Evolutionary conservation across 371 early-diverging fungal genomes (phyloP).

Genomic region (Mortierella sp.): DNA sequence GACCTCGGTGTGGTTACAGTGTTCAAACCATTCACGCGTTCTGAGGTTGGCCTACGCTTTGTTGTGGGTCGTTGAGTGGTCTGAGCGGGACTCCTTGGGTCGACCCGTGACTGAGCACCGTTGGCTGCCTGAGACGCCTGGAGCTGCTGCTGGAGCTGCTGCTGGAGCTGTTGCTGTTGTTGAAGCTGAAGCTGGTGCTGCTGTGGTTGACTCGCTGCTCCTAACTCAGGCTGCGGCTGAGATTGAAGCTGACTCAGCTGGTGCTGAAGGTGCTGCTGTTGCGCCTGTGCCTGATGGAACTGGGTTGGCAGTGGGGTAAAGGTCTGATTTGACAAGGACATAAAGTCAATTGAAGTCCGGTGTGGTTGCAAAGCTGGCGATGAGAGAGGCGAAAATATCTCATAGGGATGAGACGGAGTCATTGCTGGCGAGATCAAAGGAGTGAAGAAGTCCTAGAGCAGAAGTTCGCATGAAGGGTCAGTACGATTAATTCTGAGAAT

Average conservation of each 20-base stretch:
- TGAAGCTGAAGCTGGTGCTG: conserved; percentile 17
- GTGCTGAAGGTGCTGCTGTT: conserved; percentile 38
- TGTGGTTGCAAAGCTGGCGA: conserved; percentile 75
- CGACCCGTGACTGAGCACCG: conserved; percentile 24
- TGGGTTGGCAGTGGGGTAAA: conserved; percentile 43
- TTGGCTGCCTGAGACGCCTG: conserved; percentile 17
- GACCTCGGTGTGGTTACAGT: conserved; percentile 23
- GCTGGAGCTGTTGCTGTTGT: conserved; percentile 20
- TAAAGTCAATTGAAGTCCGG: conserved; percentile 45
- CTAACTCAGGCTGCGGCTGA: conserved; percentile 43
- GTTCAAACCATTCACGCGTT: conserved; percentile 36
- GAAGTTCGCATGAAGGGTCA: background rate
- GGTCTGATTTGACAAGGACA: conserved; percentile 41
- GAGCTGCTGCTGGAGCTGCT: conserved; percentile 20
- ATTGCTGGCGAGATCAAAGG: conserved; percentile 81
- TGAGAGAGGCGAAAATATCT: conserved; percentile 73
- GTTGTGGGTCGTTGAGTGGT: conserved; percentile 35
- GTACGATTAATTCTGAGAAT: background rate
- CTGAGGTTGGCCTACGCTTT: conserved; percentile 40
- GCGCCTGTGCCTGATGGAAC: conserved; percentile 45
- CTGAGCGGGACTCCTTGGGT: conserved; percentile 32
- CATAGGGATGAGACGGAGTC: conserved; percentile 66
- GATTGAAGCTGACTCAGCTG: conserved; percentile 43
- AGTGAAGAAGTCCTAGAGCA: conserved; percentile 66
- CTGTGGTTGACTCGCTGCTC: conserved; percentile 17